Evolutionary conservation across 495 filamentous ascomycete species (phyloP).

Genomic region (Xylaria curta): DNA sequence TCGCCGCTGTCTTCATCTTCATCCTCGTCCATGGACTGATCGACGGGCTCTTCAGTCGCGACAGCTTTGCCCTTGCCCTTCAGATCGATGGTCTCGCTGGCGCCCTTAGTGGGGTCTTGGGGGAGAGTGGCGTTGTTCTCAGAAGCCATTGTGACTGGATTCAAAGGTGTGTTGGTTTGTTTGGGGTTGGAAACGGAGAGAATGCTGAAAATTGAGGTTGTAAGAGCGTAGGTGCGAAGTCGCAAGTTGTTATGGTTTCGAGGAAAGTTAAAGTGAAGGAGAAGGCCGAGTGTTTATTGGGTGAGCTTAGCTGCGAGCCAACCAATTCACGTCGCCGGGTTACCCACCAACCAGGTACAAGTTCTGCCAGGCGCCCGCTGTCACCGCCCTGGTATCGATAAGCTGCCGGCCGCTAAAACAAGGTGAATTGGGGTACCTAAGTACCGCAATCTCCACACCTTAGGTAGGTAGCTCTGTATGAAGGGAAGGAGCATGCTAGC

Average conservation of each 20-base stretch:
- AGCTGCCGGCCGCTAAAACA: conserved; percentile 15
- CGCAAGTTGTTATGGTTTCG: conserved; percentile 25
- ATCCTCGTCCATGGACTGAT: conserved; percentile 72
- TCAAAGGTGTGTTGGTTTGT: not conserved
- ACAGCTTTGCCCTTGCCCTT: conserved; percentile 69
- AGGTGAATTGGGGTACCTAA: not conserved
- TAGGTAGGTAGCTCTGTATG: not conserved
- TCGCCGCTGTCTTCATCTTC: conserved; percentile 70
- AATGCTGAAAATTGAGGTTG: conserved; percentile 3
- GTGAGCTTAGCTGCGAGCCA: conserved; percentile 20
- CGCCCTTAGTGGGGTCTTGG: conserved; percentile 41
- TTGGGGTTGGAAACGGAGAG: not conserved
- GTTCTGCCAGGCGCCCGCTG: conserved; percentile 17
- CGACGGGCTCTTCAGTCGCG: conserved; percentile 53
- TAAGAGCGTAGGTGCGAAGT: conserved; percentile 7
- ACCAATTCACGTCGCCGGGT: conserved; percentile 16
- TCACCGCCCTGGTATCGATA: conserved; percentile 24
- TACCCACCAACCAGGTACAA: conserved; percentile 15
- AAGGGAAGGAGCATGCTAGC: not conserved
- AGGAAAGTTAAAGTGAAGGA: conserved; percentile 25
- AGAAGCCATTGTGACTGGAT: conserved; percentile 43
- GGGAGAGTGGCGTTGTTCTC: conserved; percentile 46
- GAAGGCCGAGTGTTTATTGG: conserved; percentile 27
- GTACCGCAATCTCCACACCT: not conserved
- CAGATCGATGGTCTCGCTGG: conserved; percentile 45